Percentiles rank a stretch among this genome's conserved stretches.
phyloP scores from a whole-genome alignment of 2,329 filamentous ascomycete species.

The Verticillium nubilum region DNA sequence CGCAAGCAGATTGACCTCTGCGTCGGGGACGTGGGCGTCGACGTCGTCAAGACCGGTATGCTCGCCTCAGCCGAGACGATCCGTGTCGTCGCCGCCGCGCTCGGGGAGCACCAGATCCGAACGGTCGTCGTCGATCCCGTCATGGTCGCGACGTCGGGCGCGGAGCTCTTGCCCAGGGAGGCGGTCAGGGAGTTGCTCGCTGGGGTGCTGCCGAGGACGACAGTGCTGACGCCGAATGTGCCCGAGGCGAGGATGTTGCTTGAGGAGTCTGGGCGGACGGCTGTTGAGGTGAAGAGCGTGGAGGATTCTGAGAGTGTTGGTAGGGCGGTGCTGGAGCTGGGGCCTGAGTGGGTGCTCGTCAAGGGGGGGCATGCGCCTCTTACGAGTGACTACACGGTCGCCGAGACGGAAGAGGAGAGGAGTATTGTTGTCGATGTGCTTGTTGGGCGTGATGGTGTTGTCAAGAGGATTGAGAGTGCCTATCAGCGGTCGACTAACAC shows the following conservation, averaged over 20 bases:
- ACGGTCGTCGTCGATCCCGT: slow-evolving; percentile 70
- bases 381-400: slow-evolving; percentile 53
- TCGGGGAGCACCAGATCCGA: slow-evolving; percentile 52
- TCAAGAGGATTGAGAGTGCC: slow-evolving; percentile 59
- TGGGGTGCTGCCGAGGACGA: slow-evolving; percentile 59
- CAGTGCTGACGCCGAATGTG: slow-evolving; percentile 70
- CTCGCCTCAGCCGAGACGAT: slow-evolving; percentile 69
- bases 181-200: slow-evolving; percentile 57
- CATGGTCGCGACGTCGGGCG: slow-evolving; percentile 84
- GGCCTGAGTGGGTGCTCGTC: slow-evolving; percentile 74
- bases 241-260: slow-evolving; percentile 68
- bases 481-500: slow-evolving; percentile 76
- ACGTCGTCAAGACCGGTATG: slow-evolving; percentile 93
- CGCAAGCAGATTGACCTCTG: slow-evolving; percentile 80
- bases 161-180: slow-evolving; percentile 58
- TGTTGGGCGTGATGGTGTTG: slow-evolving; percentile 50
- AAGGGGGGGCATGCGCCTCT: slow-evolving; percentile 92
- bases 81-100: slow-evolving; percentile 58
- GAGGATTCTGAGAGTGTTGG: slow-evolving; percentile 66
- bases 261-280: slow-evolving; percentile 37
- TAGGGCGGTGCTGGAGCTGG: slow-evolving; percentile 58
- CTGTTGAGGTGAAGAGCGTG: slow-evolving; percentile 43
- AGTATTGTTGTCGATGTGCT: slow-evolving; percentile 73
- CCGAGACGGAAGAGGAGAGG: slow-evolving; percentile 52
- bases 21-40: slow-evolving; percentile 76